These are phyloP conservation scores for Collybia mongolica DNA, from an alignment of 768 basidiomycete genomes.

Conservation along the genomic window DNA sequence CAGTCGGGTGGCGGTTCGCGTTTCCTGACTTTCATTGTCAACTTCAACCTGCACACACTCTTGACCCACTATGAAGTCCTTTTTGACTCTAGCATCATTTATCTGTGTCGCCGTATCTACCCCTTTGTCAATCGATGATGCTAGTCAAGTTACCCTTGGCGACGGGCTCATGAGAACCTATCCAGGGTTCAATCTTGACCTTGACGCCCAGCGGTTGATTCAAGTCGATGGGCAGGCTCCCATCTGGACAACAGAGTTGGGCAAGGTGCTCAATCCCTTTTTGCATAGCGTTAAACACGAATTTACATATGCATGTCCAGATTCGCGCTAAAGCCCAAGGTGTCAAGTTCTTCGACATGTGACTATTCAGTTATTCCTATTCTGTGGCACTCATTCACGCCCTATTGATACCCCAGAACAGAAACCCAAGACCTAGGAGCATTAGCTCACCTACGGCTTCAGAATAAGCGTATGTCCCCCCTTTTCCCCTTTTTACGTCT, in stretches of 20 bases:
- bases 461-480: conserved; percentile 35
- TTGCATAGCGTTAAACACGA: neutral
- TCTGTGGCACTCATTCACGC: conserved; percentile 3
- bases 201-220: conserved; percentile 71
- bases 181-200: conserved; percentile 70
- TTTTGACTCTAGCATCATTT: conserved; percentile 41
- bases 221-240: conserved; percentile 70
- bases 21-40: neutral
- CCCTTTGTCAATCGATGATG: conserved; percentile 25
- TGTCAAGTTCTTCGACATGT: conserved; percentile 88
- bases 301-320: conserved; percentile 33
- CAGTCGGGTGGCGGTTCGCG: neutral
- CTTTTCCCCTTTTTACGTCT: conserved; percentile 11
- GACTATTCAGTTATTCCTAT: conserved; percentile 21
- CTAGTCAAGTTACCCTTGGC: conserved; percentile 39
- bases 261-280: conserved; percentile 56
- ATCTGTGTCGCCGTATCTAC: conserved; percentile 40
- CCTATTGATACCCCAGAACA: conserved; percentile 47
- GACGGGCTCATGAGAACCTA: conserved; percentile 26
- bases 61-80: conserved; percentile 43
- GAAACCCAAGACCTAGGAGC: conserved; percentile 65
- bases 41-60: neutral
- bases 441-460: conserved; percentile 31
- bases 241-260: conserved; percentile 84
- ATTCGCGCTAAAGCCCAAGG: conserved; percentile 77